Percentiles rank a stretch among this genome's conserved stretches.
Conservation (phyloP, 495 filamentous ascomycete species). For the Letharia lupina region DNA sequence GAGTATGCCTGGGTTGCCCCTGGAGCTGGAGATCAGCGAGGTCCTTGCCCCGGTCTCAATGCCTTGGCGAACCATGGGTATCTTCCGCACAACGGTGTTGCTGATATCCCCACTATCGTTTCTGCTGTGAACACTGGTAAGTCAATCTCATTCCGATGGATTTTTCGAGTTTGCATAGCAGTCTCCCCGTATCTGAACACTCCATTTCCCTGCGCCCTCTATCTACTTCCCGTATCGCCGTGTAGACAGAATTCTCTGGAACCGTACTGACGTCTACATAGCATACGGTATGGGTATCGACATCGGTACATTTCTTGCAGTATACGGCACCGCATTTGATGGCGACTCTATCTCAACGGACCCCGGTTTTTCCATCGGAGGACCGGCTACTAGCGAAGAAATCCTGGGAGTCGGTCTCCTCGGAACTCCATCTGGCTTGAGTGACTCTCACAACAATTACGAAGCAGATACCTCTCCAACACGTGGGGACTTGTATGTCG, state of each 20-base stretch:
- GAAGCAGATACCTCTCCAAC: constrained; percentile 50
- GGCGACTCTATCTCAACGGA: constrained; percentile 37
- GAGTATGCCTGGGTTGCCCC: constrained; percentile 36
- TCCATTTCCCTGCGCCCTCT: not conserved
- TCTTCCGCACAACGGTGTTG: constrained; percentile 44
- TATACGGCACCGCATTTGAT: constrained; percentile 44
- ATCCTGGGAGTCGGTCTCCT: constrained; percentile 30
- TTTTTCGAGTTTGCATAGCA: not conserved
- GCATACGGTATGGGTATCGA: constrained; percentile 46
- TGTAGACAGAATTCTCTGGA: not conserved
- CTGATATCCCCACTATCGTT: constrained; percentile 31
- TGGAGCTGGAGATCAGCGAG: constrained; percentile 35
- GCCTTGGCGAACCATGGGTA: constrained; percentile 48
- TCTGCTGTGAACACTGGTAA: constrained; percentile 26
- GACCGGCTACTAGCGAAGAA: constrained; percentile 24
- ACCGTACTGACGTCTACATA: constrained; percentile 21
- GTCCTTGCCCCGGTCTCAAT: constrained; percentile 46
- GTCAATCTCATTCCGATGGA: not conserved
- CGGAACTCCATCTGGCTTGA: constrained; percentile 35
- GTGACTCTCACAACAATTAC: constrained; percentile 48
- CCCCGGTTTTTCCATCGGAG: constrained; percentile 37
- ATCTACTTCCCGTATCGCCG: not conserved
- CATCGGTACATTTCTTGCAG: constrained; percentile 40
- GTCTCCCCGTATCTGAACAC: not conserved
- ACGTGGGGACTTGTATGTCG: constrained; percentile 44